phyloP scores from a whole-genome alignment of 192 early-diverging fungal genomes.

The Coemansia sp. region DNA sequence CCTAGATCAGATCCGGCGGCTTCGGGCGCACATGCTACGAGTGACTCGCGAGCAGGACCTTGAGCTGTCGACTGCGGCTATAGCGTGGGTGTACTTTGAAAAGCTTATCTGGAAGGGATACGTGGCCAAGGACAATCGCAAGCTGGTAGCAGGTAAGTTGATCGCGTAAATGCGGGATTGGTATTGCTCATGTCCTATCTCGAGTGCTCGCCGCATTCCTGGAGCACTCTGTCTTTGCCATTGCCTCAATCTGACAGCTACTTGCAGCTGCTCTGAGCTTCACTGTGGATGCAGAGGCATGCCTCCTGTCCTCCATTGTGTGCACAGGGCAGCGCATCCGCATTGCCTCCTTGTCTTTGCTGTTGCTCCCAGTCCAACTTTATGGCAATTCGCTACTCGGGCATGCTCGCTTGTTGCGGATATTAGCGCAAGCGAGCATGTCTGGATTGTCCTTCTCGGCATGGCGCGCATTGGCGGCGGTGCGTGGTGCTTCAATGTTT shows the following conservation, averaged over 20 bases:
- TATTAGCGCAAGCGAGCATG: neutral
- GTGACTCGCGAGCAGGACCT: slow-evolving; percentile 68
- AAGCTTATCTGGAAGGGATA: slow-evolving; percentile 82
- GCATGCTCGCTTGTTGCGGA: neutral
- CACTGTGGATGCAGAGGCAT: neutral
- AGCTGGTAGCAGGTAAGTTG: slow-evolving; percentile 49
- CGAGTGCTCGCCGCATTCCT: neutral
- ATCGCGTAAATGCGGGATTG: neutral
- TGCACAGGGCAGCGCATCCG: neutral
- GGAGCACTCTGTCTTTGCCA: neutral
- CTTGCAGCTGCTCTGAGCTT: neutral
- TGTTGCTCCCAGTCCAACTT: neutral
- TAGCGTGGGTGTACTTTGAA: slow-evolving; percentile 92
- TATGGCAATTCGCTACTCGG: neutral
- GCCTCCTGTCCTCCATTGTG: neutral
- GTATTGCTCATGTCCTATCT: neutral
- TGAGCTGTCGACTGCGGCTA: slow-evolving; percentile 86
- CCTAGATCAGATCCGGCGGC: slow-evolving; percentile 80
- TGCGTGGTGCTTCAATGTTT: neutral
- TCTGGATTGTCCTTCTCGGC: neutral
- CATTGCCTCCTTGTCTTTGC: neutral
- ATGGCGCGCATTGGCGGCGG: slow-evolving; percentile 7
- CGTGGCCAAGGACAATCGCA: slow-evolving; percentile 71
- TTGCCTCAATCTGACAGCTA: neutral
- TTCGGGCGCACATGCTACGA: slow-evolving; percentile 74